phyloP scores from a whole-genome alignment of 148 eudicot species.

The Cornus controversa region DNA sequence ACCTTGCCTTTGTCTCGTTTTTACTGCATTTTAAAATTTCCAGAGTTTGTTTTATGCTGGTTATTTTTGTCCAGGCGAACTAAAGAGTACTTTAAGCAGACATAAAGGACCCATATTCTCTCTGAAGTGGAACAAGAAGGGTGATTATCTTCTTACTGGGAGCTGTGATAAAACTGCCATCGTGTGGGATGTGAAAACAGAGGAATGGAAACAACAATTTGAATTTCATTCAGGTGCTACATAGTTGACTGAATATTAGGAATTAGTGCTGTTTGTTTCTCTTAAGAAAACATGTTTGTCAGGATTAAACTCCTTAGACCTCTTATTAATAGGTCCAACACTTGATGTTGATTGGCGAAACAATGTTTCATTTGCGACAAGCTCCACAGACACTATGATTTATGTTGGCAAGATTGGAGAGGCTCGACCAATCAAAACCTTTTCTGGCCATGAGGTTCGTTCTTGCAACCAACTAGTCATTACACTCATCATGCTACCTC shows the following conservation, averaged over 20 bases:
- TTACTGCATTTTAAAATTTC: background rate
- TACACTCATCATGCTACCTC: background rate
- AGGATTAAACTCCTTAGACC: background rate
- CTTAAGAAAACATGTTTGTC: background rate
- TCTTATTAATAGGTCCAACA: conserved; percentile 48
- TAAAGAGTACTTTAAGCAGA: conserved; percentile 46
- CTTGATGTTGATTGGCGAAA: conserved; percentile 85
- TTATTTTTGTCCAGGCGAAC: conserved; percentile 37
- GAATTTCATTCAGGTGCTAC: conserved; percentile 61
- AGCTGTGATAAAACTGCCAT: conserved; percentile 69
- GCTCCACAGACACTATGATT: conserved; percentile 72
- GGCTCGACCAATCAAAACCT: conserved; percentile 50
- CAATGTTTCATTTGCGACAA: conserved; percentile 74
- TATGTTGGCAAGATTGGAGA: conserved; percentile 72
- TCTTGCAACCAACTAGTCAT: conserved; percentile 4
- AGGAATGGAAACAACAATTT: conserved; percentile 55
- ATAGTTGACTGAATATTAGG: background rate
- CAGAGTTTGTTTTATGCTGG: background rate
- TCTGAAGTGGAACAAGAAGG: conserved; percentile 74
- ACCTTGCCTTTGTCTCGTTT: background rate
- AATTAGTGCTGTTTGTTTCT: background rate
- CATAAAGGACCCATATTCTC: conserved; percentile 66
- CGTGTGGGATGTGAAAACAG: conserved; percentile 71
- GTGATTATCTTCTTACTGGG: conserved; percentile 76
- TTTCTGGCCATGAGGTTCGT: conserved; percentile 76